phyloP scores from a whole-genome alignment of 2,329 filamentous ascomycete species.

The Arthroderma uncinatum region DNA sequence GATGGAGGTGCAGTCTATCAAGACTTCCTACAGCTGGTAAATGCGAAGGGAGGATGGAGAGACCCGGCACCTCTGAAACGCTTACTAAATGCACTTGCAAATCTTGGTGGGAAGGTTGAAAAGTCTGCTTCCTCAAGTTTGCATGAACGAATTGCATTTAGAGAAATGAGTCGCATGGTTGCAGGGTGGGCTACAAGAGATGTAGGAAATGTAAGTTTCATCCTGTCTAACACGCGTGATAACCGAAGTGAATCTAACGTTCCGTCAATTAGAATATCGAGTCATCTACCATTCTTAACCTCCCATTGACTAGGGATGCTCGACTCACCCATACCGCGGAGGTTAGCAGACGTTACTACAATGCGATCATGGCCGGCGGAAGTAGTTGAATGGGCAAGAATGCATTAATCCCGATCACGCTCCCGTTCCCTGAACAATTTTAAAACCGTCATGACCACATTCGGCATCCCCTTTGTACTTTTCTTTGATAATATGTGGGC shows the following conservation, averaged over 20 bases:
- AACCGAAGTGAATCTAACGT: conserved; percentile 10
- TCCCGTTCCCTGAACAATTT: not conserved
- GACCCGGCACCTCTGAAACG: conserved; percentile 34
- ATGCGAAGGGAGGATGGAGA: conserved; percentile 28
- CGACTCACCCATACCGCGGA: conserved; percentile 60
- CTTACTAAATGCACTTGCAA: conserved; percentile 39
- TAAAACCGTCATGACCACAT: not conserved
- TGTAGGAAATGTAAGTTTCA: conserved; percentile 45
- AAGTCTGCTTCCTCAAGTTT: conserved; percentile 33
- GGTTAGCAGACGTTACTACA: conserved; percentile 58
- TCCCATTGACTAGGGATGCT: conserved; percentile 57
- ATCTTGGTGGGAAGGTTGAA: conserved; percentile 31
- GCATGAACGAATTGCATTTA: conserved; percentile 59
- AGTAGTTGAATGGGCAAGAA: not conserved
- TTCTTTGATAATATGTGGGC: not conserved
- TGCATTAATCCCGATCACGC: not conserved
- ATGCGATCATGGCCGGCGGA: conserved; percentile 45
- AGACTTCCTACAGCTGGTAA: conserved; percentile 46
- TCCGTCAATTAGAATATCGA: conserved; percentile 21
- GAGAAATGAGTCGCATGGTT: conserved; percentile 68
- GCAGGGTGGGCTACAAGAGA: conserved; percentile 54
- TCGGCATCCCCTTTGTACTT: not conserved
- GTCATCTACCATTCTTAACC: conserved; percentile 30
- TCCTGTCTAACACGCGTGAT: not conserved
- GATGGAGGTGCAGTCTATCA: conserved; percentile 70